Conservation (phyloP, 73 alveolate genomes). For the Uronychia binucleata region DNA sequence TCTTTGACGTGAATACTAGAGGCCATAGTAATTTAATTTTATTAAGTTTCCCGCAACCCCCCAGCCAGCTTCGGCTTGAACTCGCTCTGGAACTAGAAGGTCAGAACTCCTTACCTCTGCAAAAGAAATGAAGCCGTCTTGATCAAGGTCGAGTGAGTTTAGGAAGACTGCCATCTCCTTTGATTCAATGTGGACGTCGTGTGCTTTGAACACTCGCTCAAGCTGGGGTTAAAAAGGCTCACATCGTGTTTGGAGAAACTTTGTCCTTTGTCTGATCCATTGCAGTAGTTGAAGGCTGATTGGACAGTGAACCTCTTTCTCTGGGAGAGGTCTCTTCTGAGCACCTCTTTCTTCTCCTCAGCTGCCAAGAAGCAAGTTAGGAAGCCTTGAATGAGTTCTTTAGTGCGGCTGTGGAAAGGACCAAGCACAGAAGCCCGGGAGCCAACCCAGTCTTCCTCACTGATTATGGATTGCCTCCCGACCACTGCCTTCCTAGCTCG, state of each 20-base stretch:
- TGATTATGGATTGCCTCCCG: no score
- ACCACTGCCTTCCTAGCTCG: no score
- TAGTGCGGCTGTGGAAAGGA: neutral
- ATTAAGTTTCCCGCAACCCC: no score
- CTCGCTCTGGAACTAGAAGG: neutral
- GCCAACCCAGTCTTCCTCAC: no score
- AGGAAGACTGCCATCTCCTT: neutral
- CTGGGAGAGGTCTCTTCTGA: neutral
- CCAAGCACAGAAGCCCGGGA: no score
- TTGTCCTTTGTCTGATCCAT: no score
- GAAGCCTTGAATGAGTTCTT: neutral
- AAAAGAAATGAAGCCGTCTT: neutral
- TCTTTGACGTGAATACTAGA: no score
- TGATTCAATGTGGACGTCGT: neutral
- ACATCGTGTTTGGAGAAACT: no score
- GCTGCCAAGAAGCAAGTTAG: neutral
- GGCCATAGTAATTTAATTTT: no score
- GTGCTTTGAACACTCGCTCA: neutral
- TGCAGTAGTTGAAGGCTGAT: neutral
- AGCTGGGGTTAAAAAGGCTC: neutral
- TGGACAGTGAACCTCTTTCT: neutral
- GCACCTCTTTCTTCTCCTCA: neutral
- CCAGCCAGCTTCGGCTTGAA: neutral
- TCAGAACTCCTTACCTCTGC: neutral
- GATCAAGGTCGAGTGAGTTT: neutral